Conservation (phyloP, 257 asterid species). For the Nicotiana attenuata region DNA sequence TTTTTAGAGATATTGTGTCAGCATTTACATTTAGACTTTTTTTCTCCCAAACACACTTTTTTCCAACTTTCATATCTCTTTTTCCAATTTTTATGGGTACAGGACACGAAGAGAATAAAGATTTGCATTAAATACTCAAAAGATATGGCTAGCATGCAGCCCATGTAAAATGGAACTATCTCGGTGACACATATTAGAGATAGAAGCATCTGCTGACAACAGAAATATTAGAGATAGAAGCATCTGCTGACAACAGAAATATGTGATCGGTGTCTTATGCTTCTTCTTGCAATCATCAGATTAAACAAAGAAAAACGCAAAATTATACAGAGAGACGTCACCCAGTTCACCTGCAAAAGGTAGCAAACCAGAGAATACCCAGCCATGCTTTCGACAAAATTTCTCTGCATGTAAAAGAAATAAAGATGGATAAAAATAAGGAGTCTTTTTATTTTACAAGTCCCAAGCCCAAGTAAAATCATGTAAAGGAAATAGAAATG, state of each 20-base stretch:
- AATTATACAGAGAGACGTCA: background rate
- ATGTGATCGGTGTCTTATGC: background rate
- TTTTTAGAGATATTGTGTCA: background rate
- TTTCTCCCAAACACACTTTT: background rate
- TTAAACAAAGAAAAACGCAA: background rate
- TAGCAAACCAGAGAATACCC: constrained; percentile 98
- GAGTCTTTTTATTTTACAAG: background rate
- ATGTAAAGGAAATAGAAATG: background rate
- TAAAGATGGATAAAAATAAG: background rate
- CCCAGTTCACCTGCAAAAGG: constrained; percentile 59
- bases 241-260: constrained; percentile 1
- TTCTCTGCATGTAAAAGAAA: constrained; percentile 41
- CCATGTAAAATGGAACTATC: background rate
- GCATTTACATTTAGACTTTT: background rate
- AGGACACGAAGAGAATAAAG: background rate
- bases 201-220: background rate
- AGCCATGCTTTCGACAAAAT: constrained; percentile 99
- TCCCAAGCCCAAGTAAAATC: background rate
- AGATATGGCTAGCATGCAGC: background rate
- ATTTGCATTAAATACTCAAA: background rate
- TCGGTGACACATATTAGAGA: background rate
- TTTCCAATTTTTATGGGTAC: background rate
- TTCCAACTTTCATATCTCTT: background rate
- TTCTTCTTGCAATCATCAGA: background rate
- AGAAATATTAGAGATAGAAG: background rate